Evolutionary conservation across 345 rosid genomes (phyloP).

Genomic region (Boechera divaricarpa): DNA sequence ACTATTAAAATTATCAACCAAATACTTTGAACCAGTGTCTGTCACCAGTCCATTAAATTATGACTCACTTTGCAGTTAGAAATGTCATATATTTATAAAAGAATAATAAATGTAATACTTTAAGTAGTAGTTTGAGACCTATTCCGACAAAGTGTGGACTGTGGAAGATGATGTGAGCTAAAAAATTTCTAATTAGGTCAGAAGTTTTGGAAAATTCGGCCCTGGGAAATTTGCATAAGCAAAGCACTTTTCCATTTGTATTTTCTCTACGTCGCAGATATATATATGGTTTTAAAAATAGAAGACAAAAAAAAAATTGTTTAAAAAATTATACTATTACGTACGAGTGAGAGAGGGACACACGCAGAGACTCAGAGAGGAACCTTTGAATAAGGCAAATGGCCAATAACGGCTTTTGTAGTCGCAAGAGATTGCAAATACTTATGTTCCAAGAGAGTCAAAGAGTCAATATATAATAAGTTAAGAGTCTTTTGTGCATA

Average conservation of each 20-base stretch:
- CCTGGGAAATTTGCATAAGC: conserved; percentile 27
- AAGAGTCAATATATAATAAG: conserved; percentile 23
- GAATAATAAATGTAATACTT: conserved; percentile 5
- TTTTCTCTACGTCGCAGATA: conserved; percentile 14
- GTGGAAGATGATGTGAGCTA: conserved; percentile 37
- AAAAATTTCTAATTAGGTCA: conserved; percentile 32
- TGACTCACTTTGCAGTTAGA: conserved; percentile 3
- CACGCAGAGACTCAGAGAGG: conserved; percentile 10
- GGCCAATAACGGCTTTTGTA: conserved; percentile 45
- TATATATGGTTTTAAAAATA: neutral
- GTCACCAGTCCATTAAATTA: neutral
- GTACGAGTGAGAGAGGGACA: conserved; percentile 9
- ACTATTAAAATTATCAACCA: conserved; percentile 1
- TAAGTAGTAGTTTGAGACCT: conserved; percentile 35
- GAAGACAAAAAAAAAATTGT: neutral
- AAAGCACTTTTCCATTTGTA: conserved; percentile 8
- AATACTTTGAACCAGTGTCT: conserved; percentile 2
- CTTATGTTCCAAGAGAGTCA: conserved; percentile 8
- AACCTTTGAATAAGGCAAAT: conserved; percentile 42
- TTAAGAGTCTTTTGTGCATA: conserved; percentile 11
- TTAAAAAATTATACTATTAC: neutral
- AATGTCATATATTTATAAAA: neutral
- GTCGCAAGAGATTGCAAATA: conserved; percentile 39
- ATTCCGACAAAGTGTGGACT: conserved; percentile 35
- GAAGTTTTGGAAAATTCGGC: conserved; percentile 29